Conservation (phyloP, 2,329 filamentous ascomycete species). For the Cladosporium sp. region DNA sequence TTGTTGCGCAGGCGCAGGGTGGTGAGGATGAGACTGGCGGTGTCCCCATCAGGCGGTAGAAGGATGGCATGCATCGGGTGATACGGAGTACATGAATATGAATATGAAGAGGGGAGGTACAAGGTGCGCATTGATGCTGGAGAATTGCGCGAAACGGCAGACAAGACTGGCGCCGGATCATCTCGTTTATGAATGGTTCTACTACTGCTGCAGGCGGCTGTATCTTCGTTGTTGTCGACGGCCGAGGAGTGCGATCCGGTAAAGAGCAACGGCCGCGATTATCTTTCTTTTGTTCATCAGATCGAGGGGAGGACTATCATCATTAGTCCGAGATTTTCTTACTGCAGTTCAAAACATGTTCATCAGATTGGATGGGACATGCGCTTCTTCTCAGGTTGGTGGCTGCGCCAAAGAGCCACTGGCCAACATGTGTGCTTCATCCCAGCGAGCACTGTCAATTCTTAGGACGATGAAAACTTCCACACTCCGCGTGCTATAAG, state of each 20-base stretch:
- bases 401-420: neutral
- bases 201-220: neutral
- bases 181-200: neutral
- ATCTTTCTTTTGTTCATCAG: neutral
- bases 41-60: conserved; percentile 26
- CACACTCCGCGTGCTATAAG: neutral
- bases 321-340: neutral
- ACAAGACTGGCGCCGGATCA: neutral
- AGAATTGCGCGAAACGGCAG: neutral
- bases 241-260: neutral
- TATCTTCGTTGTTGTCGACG: neutral
- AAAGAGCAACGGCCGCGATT: neutral
- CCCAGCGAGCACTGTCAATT: neutral
- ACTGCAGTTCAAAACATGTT: neutral
- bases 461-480: neutral
- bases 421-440: neutral
- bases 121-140: neutral
- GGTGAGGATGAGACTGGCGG: conserved; percentile 21
- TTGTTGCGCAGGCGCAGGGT: conserved; percentile 9
- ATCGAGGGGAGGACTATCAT: neutral
- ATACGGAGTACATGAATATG: neutral
- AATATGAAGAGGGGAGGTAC: neutral
- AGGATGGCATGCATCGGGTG: neutral
- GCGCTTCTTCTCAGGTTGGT: neutral
- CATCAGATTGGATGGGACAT: neutral